Evolutionary conservation across 73 alveolate genomes (phyloP), one percentile per base, ranked within the genome.

Genomic region (Tetrahymena thermophila): DNA sequence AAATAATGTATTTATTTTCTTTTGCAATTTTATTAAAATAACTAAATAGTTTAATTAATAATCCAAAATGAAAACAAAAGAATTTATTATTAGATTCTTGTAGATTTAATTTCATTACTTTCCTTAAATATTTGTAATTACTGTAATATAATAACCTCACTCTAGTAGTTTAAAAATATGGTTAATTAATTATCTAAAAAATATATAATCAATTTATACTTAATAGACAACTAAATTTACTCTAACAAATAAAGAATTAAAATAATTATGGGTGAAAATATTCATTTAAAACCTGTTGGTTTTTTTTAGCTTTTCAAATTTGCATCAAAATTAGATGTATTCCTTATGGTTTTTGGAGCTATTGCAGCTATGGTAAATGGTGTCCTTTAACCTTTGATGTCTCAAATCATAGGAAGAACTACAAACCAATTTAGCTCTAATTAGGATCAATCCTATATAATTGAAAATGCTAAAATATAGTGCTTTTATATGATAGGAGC

Each of bases 341-440:
- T 93, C 44, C 40, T 97, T 28, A 71, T 97, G 94, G 43, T 89
- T 4, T 28, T 97, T n/a, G 98, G 98, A 11, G 38, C 97, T 5
- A 35, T 97, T 6, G 89, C 96, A 34, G 98, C 98, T 34, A 34
- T 93, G 23, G 71, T 43, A 14, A 94, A 95, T 93, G 98, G 98
- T 4, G 96, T 94, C 16, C 50, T 94, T 3, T 93, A 94, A 85
- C 99, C 99, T 19, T 58, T 94, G 9, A 44, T 97, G 43, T 56
- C 99, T 19, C 19, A 96, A 35, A 56, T 96, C 15, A 43, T 96
- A 19, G 98, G 98, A 5, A 94, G 94, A 15, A 58, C 96, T 95
- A 93, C 96, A 8, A 93, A 95, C 83, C 35, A 97, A 16, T 97
- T 96, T 93, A 94, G 95, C 35, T 94, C 96, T 34, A 44, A 58